Conservation (phyloP, 306 rosid species). For the Cucurbita argyrosperma region DNA sequence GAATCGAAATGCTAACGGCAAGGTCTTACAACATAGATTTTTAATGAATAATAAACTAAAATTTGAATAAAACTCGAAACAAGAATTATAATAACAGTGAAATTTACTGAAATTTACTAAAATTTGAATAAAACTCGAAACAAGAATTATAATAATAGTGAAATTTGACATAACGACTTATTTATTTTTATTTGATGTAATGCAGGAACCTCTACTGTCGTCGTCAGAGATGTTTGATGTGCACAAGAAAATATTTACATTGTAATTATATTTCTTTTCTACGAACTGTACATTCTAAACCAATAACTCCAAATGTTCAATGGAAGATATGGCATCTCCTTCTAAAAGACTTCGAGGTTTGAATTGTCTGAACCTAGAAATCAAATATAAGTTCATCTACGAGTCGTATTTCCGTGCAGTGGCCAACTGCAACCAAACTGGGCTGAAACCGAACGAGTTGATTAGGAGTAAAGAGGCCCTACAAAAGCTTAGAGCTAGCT, state of each 20-base stretch:
- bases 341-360: too few species aligned
- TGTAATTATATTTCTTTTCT: constrained; percentile 9
- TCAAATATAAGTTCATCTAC: not conserved
- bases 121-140: too few species aligned
- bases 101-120: too few species aligned
- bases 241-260: constrained; percentile 9
- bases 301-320: not conserved
- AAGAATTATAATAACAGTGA: too few species aligned
- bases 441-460: not conserved
- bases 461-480: too few species aligned
- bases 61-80: too few species aligned
- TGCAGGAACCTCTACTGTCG: constrained; percentile 54
- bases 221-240: constrained; percentile 44
- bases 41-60: too few species aligned
- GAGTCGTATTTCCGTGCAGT: not conserved
- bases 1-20: too few species aligned
- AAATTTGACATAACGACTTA: too few species aligned
- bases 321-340: not conserved
- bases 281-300: not conserved
- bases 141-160: too few species aligned
- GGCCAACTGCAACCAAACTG: not conserved
- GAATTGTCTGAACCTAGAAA: too few species aligned
- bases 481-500: not conserved
- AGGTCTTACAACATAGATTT: too few species aligned
- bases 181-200: not conserved